A percentile compares a stretch with the other conserved stretches of the same genome.
phyloP scores from a whole-genome alignment of 1,139 yeast genomes.

The Saccharomyces hybrid region DNA sequence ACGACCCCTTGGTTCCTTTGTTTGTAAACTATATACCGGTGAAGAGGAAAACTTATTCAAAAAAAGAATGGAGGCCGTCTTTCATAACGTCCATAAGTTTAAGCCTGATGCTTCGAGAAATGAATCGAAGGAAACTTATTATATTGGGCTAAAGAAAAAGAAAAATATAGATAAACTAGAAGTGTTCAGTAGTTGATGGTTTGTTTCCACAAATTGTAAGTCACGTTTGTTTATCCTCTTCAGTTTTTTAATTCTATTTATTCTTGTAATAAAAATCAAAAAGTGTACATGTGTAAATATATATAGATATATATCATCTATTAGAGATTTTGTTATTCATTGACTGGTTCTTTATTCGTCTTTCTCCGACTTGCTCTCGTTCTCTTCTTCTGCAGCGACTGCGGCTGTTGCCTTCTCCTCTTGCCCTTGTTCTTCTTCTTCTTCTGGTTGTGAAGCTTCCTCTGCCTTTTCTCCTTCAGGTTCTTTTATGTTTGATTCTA shows the following conservation, averaged over 20 bases:
- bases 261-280: not conserved
- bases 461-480: slow-evolving; percentile 6
- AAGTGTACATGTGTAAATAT: slow-evolving; percentile 2
- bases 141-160: slow-evolving; percentile 51
- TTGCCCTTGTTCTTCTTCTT: not conserved
- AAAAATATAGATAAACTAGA: slow-evolving; percentile 40
- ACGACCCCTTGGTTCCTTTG: slow-evolving; percentile 61
- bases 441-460: slow-evolving; percentile 17
- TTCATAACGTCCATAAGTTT: slow-evolving; percentile 48
- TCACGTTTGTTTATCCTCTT: not conserved
- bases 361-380: slow-evolving; percentile 21
- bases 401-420: slow-evolving; percentile 3
- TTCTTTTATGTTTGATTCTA: slow-evolving; percentile 16
- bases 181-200: slow-evolving; percentile 34
- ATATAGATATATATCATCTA: slow-evolving; percentile 2
- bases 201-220: not conserved
- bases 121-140: slow-evolving; percentile 63
- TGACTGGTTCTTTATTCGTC: slow-evolving; percentile 12
- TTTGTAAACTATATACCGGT: slow-evolving; percentile 68
- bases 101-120: slow-evolving; percentile 55
- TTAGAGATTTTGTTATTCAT: slow-evolving; percentile 15
- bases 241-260: not conserved
- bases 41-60: slow-evolving; percentile 57
- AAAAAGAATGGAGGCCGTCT: slow-evolving; percentile 49
- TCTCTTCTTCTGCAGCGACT: slow-evolving; percentile 3